phyloP scores from a whole-genome alignment of 495 filamentous ascomycete species.

The Annulohypoxylon moriforme region DNA sequence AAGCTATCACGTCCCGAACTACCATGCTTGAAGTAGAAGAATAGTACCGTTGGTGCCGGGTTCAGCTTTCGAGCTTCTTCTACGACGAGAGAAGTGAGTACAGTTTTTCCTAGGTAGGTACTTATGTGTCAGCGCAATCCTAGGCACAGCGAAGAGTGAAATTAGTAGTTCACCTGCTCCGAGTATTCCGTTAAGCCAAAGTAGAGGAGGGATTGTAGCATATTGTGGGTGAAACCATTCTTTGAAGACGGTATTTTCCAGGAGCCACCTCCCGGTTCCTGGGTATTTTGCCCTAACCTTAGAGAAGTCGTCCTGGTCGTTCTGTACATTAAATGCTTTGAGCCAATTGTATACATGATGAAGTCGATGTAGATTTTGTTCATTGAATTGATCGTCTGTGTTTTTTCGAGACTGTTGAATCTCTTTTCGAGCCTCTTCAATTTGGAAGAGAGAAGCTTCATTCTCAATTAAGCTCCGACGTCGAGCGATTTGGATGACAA shows the following conservation, averaged over 20 bases:
- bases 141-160: neutral
- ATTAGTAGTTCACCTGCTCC: constrained; percentile 47
- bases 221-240: constrained; percentile 36
- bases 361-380: neutral
- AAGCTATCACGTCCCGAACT: constrained; percentile 39
- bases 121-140: neutral
- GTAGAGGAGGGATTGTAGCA: neutral
- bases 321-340: neutral
- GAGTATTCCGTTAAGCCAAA: constrained; percentile 54
- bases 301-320: constrained; percentile 19
- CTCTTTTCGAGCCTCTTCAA: neutral
- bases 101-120: constrained; percentile 21
- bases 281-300: neutral
- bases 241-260: constrained; percentile 21
- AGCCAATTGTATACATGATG: neutral
- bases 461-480: neutral
- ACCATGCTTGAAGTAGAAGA: constrained; percentile 50
- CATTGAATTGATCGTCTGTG: neutral
- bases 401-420: neutral
- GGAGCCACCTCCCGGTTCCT: constrained; percentile 42
- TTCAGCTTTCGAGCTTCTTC: constrained; percentile 8
- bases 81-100: constrained; percentile 12
- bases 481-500: neutral
- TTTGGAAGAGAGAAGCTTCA: neutral
- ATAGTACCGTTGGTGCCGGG: constrained; percentile 43